Evolutionary conservation across 176 grass and related monocot genomes (phyloP), one percentile per base, ranked within the genome.

Genomic region (Metroxylon sagu): DNA sequence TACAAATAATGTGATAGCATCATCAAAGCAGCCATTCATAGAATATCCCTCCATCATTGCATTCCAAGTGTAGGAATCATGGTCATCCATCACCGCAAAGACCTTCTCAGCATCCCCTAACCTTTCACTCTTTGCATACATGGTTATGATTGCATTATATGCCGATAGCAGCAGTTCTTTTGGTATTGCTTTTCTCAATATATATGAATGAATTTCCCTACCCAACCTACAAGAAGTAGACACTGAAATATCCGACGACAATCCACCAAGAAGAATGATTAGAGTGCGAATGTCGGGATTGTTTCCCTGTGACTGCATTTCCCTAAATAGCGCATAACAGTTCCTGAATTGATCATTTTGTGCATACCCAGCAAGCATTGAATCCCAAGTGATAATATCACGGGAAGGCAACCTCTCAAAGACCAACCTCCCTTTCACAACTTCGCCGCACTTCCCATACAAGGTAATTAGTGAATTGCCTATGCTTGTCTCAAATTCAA

Each of bases 361-460:
- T 25, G 54, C 68, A 29, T 60, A 70, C 17, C 55, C 54, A 29
- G 68, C 55, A 14, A 70, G 55, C 55, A 59, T 27, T 3, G 68
- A 60, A 15, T 70, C 59, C 68, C 68, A 70, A 18, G 54, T 59
- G 4, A 70, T 51, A 30, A 60, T 55, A 70, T 70, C 68, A 50
- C 39, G 35, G 23, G n/a, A 59, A 59, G 43, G 53, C 52, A 69
- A 18, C 18, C 0, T 57, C 19, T 69, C 27, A 21, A 69, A 69
- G 48, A 18, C 31, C 19, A 57, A 18, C 31, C 29, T 69, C 14
- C 14, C 66, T 49, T 57, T 69, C 54, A 6, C 31, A 18, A 49
- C 35, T 18, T 69, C 54, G 30, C 66, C 54, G 19, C 30, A 49
- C 19, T 69, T 69, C 5, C 53, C 66, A 23, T 69, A 69, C 66